Base-by-base conservation (phyloP, 225 moss, liverwort and hornwort species). In the Bryum argenteum region DNA sequence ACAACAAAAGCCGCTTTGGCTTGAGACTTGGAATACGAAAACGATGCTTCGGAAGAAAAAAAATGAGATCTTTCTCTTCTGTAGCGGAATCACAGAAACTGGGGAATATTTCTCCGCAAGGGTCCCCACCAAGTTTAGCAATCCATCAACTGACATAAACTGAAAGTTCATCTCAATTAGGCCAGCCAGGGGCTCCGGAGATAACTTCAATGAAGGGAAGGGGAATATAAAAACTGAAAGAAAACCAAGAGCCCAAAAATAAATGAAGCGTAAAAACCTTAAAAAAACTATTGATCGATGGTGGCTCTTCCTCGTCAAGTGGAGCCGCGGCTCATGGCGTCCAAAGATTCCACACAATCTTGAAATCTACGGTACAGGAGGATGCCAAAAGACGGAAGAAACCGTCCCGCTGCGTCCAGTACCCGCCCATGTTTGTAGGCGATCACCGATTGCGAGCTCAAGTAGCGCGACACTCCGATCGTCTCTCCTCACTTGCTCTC, bases 251-350 rank as follows among this genome's bases (percentile, higher is more conserved):
- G 13, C 53, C 53, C 11, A 38, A 10, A 20, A 53, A 54, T 39
- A 39, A 38, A 11, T 0, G 15, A 47, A 47, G 13, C 1, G 11
- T 13, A 66, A 20, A 9, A 12, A 8, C 11, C n/a, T n/a, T n/a
- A n/a, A n/a, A 33, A 66, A 26, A 66, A 50, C 37, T 33, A 51
- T 18, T 41, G 11, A 47, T 11, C 2, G 28, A 37, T 7, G 51
- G n/a, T 67, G 54, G 38, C 67, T 38, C 67, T 67, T 67, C 54
- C 67, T 38, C 13, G 53, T 19, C 66, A 38, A 66, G 53, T 53
- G 53, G 67, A 67, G 67, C 20, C 67, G 39, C 53, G 53, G 54
- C 67, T 39, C 67, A 19, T 39, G 19, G 53, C 39, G 20, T 54
- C 39, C 20, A 9, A 20, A 67, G 67, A 67, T 67, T 67, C 67